Evolutionary conservation across 495 filamentous ascomycete species (phyloP).

Genomic region (Penicillium bialowiezense): DNA sequence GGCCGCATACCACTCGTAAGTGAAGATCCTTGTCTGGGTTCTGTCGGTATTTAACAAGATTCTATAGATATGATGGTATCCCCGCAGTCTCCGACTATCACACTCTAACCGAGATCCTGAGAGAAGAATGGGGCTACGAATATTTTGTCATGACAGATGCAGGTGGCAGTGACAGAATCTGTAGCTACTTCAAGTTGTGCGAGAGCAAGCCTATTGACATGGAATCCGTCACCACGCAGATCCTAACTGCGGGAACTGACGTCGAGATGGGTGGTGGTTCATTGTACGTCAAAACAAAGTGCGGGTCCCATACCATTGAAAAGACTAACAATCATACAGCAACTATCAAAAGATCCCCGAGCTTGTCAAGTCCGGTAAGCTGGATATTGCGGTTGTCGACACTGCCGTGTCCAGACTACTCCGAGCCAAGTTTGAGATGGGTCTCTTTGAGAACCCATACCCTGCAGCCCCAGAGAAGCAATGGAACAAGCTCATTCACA

Average conservation of each 20-base stretch:
- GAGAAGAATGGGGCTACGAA: slow-evolving; percentile 67
- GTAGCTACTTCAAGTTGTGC: slow-evolving; percentile 61
- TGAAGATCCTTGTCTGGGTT: background rate
- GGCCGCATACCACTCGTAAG: slow-evolving; percentile 63
- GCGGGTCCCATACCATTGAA: background rate
- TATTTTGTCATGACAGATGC: slow-evolving; percentile 61
- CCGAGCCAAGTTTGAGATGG: slow-evolving; percentile 61
- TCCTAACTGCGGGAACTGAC: slow-evolving; percentile 64
- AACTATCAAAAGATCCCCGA: slow-evolving; percentile 64
- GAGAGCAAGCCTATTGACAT: slow-evolving; percentile 55
- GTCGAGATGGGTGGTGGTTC: slow-evolving; percentile 76
- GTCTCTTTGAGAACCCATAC: slow-evolving; percentile 67
- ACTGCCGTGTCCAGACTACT: slow-evolving; percentile 63
- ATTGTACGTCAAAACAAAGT: slow-evolving; percentile 34
- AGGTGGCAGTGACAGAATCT: slow-evolving; percentile 64
- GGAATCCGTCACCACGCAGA: slow-evolving; percentile 52
- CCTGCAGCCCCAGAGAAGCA: slow-evolving; percentile 49
- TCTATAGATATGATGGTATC: slow-evolving; percentile 56
- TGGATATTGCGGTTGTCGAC: slow-evolving; percentile 54
- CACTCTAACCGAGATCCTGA: slow-evolving; percentile 61
- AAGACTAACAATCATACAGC: slow-evolving; percentile 19
- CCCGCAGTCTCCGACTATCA: slow-evolving; percentile 60
- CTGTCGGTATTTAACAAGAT: background rate
- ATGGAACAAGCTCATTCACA: slow-evolving; percentile 57
- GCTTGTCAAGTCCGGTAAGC: slow-evolving; percentile 56